Evolutionary conservation across 768 basidiomycete genomes (phyloP).

Genomic region (Guyanaporus albipodus): DNA sequence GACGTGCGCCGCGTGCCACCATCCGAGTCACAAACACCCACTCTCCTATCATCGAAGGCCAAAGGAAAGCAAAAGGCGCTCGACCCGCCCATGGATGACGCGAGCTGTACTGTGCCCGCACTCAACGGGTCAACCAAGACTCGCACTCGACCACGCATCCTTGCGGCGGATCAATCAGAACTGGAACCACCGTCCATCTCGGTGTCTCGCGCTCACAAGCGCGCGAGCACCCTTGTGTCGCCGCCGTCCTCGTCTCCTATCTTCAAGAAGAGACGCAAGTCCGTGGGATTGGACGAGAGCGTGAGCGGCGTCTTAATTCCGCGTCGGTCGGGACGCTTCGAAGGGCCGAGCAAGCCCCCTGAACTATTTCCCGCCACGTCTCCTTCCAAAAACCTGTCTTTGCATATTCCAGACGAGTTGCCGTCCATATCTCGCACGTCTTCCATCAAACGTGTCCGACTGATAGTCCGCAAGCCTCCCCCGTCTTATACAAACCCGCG

Average conservation of each 20-base stretch:
- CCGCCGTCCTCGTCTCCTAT: conserved; percentile 21
- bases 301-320: background rate
- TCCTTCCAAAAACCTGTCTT: background rate
- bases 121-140: conserved; percentile 10
- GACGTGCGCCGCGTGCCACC: conserved; percentile 10
- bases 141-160: conserved; percentile 9
- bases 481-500: conserved; percentile 59
- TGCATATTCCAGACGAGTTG: background rate
- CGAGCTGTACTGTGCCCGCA: conserved; percentile 6
- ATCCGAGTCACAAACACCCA: background rate
- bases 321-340: conserved; percentile 22
- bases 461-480: conserved; percentile 63
- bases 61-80: conserved; percentile 33
- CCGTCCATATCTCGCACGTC: conserved; percentile 15
- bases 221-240: conserved; percentile 18
- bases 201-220: conserved; percentile 22
- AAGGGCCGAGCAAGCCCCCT: conserved; percentile 10
- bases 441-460: conserved; percentile 55
- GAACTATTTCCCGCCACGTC: background rate
- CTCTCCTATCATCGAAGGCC: conserved; percentile 24
- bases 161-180: conserved; percentile 2
- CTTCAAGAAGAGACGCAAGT: conserved; percentile 28
- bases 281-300: conserved; percentile 4
- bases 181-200: conserved; percentile 6
- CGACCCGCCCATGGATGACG: conserved; percentile 11